Base-by-base conservation (phyloP, 495 filamentous ascomycete species). In the Tuber aestivum region DNA sequence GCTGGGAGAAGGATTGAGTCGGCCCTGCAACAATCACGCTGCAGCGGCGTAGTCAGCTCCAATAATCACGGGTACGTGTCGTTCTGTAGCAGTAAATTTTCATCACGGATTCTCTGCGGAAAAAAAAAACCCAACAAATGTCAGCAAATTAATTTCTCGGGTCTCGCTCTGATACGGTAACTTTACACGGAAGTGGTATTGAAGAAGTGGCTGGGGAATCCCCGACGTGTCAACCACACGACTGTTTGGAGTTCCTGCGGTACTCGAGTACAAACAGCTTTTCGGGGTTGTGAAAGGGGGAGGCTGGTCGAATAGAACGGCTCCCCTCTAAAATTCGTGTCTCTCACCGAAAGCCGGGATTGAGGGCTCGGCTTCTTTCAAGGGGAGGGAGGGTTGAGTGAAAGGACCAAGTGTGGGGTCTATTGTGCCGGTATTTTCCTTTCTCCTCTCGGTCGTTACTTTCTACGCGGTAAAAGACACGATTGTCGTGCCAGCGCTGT, bases 301-400 rank as follows among this genome's bases (percentile, higher is more conserved):
- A 65, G 56, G 56, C 27, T 65, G 56, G 56, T 65, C 56, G 56
- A 65, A 65, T 65, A 18, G 14, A 65, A 65, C 56, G 56, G 56
- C 16, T 61, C 32, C 21, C 50, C 14, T 1, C n/a, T 23, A 61
- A 61, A 61, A 4, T 4, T 61, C 16, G 3, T 65, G 56, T 65
- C 56, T 35, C 32, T 65, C 56, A 65, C 56, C 27, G 56, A 65
- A 18, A 18, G 35, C 56, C 56, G 56, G 27, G 56, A 65, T 65
- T 35, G 27, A 65, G 56, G 56, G 56, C 27, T 65, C 56, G 56
- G 56, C 56, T 32, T 27, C 27, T 65, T 65, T 27, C n/a, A n/a
- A 65, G 4, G 9, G 27, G 56, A 23, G 23, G 48, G 23, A 50
- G 48, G 50, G 50, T 61, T 16, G n/a, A 61, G 50, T 61, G 50